Percentiles rank a stretch among this genome's conserved stretches.
Conservation (phyloP, 768 basidiomycete species). For the Gymnopilus junonius region DNA sequence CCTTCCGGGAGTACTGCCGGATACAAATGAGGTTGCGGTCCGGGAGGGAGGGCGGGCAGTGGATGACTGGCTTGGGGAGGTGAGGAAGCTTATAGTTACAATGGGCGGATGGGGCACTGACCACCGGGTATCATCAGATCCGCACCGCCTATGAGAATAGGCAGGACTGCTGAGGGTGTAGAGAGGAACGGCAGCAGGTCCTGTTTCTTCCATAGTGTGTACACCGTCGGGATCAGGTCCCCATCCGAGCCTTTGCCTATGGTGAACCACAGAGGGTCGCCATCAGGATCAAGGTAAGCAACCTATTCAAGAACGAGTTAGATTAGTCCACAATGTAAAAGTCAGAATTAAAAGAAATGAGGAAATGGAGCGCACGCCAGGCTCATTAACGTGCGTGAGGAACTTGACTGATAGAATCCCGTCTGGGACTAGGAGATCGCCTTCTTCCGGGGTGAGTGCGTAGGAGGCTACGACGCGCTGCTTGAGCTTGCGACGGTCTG, state of each 20-base stretch:
- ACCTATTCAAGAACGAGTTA: constrained; percentile 43
- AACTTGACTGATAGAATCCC: constrained; percentile 73
- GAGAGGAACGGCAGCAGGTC: constrained; percentile 71
- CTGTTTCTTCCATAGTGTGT: constrained; percentile 79
- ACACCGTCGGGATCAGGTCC: constrained; percentile 76
- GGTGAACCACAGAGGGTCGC: constrained; percentile 82
- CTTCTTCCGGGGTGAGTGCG: constrained; percentile 55
- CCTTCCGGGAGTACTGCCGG: constrained; percentile 35
- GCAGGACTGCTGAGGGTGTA: constrained; percentile 73
- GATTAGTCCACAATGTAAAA: neutral
- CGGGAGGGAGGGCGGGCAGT: constrained; percentile 45
- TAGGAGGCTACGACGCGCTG: constrained; percentile 58
- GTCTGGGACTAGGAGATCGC: constrained; percentile 74
- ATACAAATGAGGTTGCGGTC: neutral
- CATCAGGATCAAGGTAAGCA: constrained; percentile 63
- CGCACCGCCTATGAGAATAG: constrained; percentile 75
- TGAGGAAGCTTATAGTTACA: no score
- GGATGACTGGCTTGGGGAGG: constrained; percentile 59
- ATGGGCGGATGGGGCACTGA: constrained; percentile 38
- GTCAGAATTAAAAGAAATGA: neutral
- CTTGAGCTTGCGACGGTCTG: constrained; percentile 74
- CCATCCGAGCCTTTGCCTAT: constrained; percentile 66
- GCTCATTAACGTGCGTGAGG: constrained; percentile 63
- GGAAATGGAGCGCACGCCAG: constrained; percentile 53
- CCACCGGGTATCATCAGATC: constrained; percentile 91